Base-by-base conservation (phyloP, 139 green algal species). In the Nannochloris sp. region DNA sequence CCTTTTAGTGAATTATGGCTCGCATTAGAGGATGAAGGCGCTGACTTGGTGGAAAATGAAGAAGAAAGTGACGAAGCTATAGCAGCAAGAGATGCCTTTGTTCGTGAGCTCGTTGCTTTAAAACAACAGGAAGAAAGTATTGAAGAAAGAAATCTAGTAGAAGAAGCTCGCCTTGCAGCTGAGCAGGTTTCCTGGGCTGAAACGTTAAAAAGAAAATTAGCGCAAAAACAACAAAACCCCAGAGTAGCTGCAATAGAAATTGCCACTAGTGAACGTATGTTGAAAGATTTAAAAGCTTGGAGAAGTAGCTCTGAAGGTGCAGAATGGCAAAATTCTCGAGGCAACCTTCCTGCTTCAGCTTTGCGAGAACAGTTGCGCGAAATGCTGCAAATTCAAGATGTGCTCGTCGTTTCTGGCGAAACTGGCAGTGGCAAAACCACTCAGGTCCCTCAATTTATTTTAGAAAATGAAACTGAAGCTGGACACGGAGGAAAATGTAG, bases 361-460 rank as follows among this genome's bases (percentile, higher is more conserved):
- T 70, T 81, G 15, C 48, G 59, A 13, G 57, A 77, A 6, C 57
- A 63, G 15, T 36, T 90, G 24, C 30, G 67, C 13, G 38, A 38
- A 25, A 75, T 74, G 35, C 67, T 83, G 53, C 59, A 67, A 19
- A 19, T 60, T 32, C 35, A 74, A 12, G 80, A 93, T 54, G 78
- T 89, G 5, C 60, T 78, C 4, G 76, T 93, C 0, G 79, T 95
- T 31, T 66, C 63, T 58, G 87, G 89, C 14, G 89, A 95, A 45
- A 96, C 89, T 0, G 89, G 89, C 38, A 90, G 80, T 44, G 89
- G 89, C 48, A 96, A 96, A 64, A 96, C 89, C 15, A 96, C 89
- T 4, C 81, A 87, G 72, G 86, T 96, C 10, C 89, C 89, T 1
- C 89, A 96, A 59, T 95, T 86, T 59, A 44, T 96, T 14, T 65